phyloP scores from a whole-genome alignment of 179 eudicot species.

The Nepenthes alata region DNA sequence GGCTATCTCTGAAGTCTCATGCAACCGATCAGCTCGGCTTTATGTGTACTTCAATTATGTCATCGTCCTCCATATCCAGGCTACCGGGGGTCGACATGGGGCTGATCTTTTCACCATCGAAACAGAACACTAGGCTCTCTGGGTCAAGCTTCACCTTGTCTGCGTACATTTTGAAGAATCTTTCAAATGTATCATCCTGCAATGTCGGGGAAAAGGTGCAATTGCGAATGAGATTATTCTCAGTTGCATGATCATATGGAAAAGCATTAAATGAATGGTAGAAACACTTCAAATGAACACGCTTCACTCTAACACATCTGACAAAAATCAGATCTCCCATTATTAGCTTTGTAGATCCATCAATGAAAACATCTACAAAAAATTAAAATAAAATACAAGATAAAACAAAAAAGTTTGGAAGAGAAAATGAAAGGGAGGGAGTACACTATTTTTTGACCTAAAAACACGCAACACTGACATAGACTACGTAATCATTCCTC shows the following conservation, averaged over 20 bases:
- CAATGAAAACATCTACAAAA: no score
- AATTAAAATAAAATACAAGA: no score
- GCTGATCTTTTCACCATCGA: conserved; percentile 54
- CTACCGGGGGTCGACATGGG: conserved; percentile 37
- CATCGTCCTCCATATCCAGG: conserved; percentile 61
- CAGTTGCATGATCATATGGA: no score
- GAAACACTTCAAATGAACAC: neutral
- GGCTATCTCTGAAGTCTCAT: conserved; percentile 4
- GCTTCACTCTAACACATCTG: neutral
- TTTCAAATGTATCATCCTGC: conserved; percentile 58
- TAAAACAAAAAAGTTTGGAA: no score
- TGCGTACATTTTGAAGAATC: conserved; percentile 44
- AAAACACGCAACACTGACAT: no score
- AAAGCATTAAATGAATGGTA: neutral
- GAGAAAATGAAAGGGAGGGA: no score
- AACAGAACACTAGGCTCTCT: conserved; percentile 29
- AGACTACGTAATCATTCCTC: no score
- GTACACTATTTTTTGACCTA: no score
- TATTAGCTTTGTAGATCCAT: no score
- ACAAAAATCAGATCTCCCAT: no score
- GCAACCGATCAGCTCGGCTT: conserved; percentile 22
- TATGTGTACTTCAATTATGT: conserved; percentile 51
- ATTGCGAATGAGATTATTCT: neutral
- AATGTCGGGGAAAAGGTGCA: neutral
- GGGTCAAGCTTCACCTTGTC: conserved; percentile 32